Evolutionary conservation across 179 eudicot genomes (phyloP).

Genomic region (Monotropa hypopitys): DNA sequence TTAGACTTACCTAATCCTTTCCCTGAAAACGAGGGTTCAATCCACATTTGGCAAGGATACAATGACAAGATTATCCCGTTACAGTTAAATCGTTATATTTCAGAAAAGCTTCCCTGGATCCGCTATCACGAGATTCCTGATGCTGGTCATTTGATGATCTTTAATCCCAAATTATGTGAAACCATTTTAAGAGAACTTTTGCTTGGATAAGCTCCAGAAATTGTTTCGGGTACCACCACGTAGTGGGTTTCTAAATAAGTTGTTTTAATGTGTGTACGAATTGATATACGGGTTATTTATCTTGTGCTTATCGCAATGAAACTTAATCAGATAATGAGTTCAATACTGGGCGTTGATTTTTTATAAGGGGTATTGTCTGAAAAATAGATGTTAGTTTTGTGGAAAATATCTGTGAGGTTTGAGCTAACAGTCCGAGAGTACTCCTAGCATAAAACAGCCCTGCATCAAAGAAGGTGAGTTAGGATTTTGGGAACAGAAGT

Average conservation of each 20-base stretch:
- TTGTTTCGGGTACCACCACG: not conserved
- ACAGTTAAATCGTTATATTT: constrained; percentile 9
- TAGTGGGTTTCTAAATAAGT: not conserved
- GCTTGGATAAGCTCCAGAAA: not conserved
- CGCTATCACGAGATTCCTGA: constrained; percentile 18
- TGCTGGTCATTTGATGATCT: constrained; percentile 15
- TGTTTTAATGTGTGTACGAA: not conserved
- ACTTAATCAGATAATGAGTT: no score
- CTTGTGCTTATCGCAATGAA: not conserved
- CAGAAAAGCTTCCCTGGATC: constrained; percentile 18
- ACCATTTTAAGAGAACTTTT: constrained; percentile 10
- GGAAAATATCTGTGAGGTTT: not conserved
- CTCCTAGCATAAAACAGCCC: not conserved
- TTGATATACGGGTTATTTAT: not conserved
- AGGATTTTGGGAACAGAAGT: not conserved
- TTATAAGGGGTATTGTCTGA: no score
- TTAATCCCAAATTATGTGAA: constrained; percentile 5
- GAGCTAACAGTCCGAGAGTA: not conserved
- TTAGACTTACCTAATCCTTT: constrained; percentile 13
- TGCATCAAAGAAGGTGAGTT: not conserved
- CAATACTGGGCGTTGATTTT: no score
- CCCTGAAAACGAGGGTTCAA: constrained; percentile 13
- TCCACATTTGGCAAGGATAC: constrained; percentile 20
- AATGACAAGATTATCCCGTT: constrained; percentile 12
- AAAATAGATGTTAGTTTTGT: no score